A percentile compares a stretch with the other conserved stretches of the same genome.
Evolutionary conservation across 106 monocot species (phyloP).

Genomic region (Dactylorhiza incarnata): DNA sequence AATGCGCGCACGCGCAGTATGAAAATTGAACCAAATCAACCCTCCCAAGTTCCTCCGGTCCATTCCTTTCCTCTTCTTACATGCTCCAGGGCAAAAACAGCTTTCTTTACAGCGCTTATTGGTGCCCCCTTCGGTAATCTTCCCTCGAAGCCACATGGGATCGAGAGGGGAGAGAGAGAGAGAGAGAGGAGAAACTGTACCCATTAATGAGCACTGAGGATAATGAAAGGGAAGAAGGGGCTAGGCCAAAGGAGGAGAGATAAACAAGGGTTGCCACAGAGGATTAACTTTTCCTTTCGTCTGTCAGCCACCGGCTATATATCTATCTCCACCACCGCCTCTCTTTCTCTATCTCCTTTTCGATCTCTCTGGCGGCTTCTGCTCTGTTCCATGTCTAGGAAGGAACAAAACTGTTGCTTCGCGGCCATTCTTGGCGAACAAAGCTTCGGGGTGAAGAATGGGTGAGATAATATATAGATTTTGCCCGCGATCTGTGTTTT

Average conservation of each 20-base stretch:
- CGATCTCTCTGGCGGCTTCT: constrained; percentile 3
- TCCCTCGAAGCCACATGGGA: background rate
- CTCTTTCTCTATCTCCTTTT: background rate
- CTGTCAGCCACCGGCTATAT: background rate
- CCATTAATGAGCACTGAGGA: background rate
- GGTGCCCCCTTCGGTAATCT: background rate
- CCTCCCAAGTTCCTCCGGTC: background rate
- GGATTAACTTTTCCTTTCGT: background rate
- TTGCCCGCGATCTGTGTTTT: background rate
- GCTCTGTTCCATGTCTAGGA: background rate
- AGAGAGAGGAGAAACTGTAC: background rate
- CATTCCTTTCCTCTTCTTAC: background rate
- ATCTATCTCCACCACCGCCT: background rate
- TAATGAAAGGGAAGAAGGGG: background rate
- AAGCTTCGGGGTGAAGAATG: background rate
- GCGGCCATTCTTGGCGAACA: background rate
- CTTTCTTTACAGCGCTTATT: background rate
- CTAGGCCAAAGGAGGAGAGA: background rate
- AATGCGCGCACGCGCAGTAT: background rate
- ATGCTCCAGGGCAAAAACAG: background rate
- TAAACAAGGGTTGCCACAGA: background rate
- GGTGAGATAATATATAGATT: background rate
- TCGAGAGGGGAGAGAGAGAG: background rate
- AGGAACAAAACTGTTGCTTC: background rate
- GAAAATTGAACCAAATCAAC: background rate